Conservation (phyloP, 2,329 filamentous ascomycete genomes). For the Dryadomyces sulphureus region DNA sequence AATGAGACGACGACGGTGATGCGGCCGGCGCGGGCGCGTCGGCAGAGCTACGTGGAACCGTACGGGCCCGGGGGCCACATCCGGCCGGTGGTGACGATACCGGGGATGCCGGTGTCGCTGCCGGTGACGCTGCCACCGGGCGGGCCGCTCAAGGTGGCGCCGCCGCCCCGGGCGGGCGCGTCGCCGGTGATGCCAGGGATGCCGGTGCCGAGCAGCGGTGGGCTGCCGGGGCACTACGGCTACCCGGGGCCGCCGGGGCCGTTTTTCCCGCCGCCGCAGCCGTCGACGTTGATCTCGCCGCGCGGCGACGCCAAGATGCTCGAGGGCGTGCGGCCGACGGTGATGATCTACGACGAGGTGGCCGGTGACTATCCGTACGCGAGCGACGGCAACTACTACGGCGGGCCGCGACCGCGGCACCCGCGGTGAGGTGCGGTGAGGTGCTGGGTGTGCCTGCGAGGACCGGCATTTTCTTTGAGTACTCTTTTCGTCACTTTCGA, state of each 20-base stretch:
- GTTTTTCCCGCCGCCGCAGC: neutral
- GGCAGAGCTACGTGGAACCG: constrained; percentile 18
- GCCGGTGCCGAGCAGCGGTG: neutral
- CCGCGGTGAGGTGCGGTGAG: neutral
- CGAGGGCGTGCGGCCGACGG: neutral
- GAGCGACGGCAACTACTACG: neutral
- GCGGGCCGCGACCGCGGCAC: neutral
- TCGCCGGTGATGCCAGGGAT: neutral
- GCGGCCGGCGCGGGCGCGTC: constrained; percentile 9
- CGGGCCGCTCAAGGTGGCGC: neutral
- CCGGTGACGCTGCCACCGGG: neutral
- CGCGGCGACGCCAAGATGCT: constrained; percentile 1
- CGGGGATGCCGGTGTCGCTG: too few relatives aligned
- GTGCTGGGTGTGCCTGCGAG: too few relatives aligned
- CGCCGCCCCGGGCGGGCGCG: neutral
- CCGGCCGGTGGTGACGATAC: neutral
- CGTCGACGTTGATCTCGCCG: neutral
- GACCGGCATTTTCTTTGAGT: too few relatives aligned
- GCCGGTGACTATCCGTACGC: neutral
- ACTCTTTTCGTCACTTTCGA: too few relatives aligned
- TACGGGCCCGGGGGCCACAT: constrained; percentile 13
- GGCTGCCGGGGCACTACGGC: neutral
- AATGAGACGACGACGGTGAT: too few relatives aligned
- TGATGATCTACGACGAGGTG: constrained; percentile 1
- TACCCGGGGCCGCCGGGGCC: neutral